phyloP scores from a whole-genome alignment of 208 protist species.

The Trypanosoma platydactyli region DNA sequence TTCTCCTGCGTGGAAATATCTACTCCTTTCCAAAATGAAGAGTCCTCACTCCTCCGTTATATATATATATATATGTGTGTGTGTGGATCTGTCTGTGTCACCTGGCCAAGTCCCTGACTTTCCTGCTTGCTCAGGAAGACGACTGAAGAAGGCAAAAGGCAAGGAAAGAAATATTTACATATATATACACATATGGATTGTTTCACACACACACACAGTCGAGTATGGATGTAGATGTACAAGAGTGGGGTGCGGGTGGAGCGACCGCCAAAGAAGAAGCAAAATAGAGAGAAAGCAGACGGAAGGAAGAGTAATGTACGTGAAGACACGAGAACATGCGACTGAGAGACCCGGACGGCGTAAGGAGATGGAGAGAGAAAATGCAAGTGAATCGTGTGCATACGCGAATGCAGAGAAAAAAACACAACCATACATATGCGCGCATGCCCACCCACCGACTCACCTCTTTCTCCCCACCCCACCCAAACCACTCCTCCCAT shows the following conservation, averaged over 20 bases:
- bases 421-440: neutral
- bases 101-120: too few species aligned
- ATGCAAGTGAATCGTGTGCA: neutral
- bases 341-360: neutral
- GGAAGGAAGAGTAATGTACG: neutral
- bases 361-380: neutral
- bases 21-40: too few species aligned
- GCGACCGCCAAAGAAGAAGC: conserved; percentile 5
- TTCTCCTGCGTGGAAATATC: too few species aligned
- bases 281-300: neutral
- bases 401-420: neutral
- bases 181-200: neutral
- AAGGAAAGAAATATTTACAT: too few species aligned
- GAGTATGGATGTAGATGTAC: neutral
- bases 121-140: neutral
- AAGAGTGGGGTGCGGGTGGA: neutral
- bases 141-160: neutral
- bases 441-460: neutral
- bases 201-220: neutral
- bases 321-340: neutral
- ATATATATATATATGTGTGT: neutral
- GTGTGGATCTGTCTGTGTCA: neutral
- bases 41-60: neutral
- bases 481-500: too few species aligned
- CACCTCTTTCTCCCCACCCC: neutral